Evolutionary conservation across 2,329 filamentous ascomycete genomes (phyloP), one percentile per base, ranked within the genome.

Genomic region (Dactylella cylindrospora): DNA sequence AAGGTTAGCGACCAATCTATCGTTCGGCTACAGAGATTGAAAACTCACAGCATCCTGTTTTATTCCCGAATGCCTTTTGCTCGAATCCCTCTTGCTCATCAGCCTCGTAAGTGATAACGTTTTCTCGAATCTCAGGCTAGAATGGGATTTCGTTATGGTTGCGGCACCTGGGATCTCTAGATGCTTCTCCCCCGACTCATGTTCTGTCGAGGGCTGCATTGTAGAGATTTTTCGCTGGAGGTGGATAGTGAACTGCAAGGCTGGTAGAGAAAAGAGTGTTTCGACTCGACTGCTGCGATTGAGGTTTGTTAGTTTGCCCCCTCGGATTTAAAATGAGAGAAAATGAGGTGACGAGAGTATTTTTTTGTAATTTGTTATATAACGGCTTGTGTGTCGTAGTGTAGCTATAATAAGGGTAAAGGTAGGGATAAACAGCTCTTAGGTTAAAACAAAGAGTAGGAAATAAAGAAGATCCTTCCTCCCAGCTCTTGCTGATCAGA

Each of bases 81-180:
- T 55, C 35, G 64, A 41, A 50, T 67, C 66, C 19, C 61, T 57
- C 26, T 66, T 64, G 52, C 65, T 68, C 54, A 64, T 67, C 26
- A 67, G 40, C 22, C 65, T 62, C 31, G 65, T 64, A 15, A 66
- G 59, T 33, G 65, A 65, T 12, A 68, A 52, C 12, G 61, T 52
- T 35, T 61, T 61, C 15, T 61, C 55, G 41, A 61, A 61, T 49
- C 55, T 40, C 4, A 49, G 53, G 36, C 50, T 61, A 10, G 41
- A 41, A 26, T 45, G 47, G 3, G 41, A 17, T 26, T 53, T 61
- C 22, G 50, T 40, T 19, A n/a, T 20, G 13, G 51, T 29, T 10
- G 23, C 10, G 19, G 9, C 22, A 22, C 20, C 39, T 15, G 26
- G 35, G 19, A 49, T 50, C 7, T 50, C 54, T 39, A 23, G 32